Base-by-base conservation (phyloP, 768 basidiomycete genomes). In the Boletellus ananas region DNA sequence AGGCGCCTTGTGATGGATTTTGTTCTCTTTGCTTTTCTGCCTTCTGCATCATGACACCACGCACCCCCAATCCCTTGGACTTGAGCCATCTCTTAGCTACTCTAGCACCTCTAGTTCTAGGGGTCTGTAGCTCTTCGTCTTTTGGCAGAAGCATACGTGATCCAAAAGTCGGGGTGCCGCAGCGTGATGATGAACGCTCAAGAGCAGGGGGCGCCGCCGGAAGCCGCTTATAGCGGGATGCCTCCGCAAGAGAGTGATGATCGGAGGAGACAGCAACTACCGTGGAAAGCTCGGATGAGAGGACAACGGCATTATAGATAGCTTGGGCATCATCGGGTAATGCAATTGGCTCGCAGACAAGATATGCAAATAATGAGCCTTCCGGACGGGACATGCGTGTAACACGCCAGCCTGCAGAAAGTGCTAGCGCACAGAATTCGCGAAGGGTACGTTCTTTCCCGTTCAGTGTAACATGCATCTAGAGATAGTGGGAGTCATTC, bases 391-490 rank as follows among this genome's bases (percentile, higher is more conserved):
- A 75, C 43, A 83, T 80, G 39, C 77, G 76, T 43, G 73, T 63
- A 10, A 84, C 69, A 40, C 77, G 80, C 83, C 85, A 86, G 1
- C 85, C 83, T 18, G 82, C 75, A 0, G 78, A 79, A 21, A 72
- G 65, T 6, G 76, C 70, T 17, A 87, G 67, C 1, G 75, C 70
- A 5, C 79, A 73, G 36, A 79, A 73, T 62, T 88, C 84, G 42
- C 82, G 76, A 9, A 88, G 68, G 0, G 85, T 88, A 4, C 85
- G 76, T 58, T 88, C 85, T 57, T 86, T 81, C 3, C 79, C 73
- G 52, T 87, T 85, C 64, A 87, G 83, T 43, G 74, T 76, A 8
- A 74, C 75, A 61, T 83, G 80, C 85, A 87, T 87, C 85, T 87
- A 50, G 31, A 29, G 34, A 31, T 29, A 13, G 18, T 63, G 50